Percentiles rank a stretch among this genome's conserved stretches.
Conservation (phyloP, 1,139 yeast species). For the Casaregolazyma lundiana region DNA sequence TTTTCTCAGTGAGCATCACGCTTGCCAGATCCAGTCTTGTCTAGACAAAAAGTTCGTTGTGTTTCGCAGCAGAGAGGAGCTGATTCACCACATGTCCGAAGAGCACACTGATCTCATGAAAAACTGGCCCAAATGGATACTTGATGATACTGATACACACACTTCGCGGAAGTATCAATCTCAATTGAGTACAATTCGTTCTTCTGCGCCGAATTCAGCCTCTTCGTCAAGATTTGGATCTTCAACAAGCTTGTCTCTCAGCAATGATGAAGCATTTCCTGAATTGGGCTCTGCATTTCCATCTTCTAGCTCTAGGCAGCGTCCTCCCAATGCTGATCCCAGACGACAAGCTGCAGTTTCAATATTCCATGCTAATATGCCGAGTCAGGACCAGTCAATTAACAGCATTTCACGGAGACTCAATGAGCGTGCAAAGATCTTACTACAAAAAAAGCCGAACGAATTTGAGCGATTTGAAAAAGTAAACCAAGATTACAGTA, state of each 20-base stretch:
- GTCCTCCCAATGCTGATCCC: conserved; percentile 10
- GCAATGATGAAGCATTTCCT: conserved; percentile 26
- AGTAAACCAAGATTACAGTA: conserved; percentile 47
- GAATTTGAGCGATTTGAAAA: conserved; percentile 47
- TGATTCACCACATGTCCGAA: conserved; percentile 81
- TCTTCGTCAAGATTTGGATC: conserved; percentile 17
- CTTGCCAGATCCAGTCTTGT: conserved; percentile 78
- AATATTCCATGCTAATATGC: conserved; percentile 21
- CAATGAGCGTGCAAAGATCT: conserved; percentile 70
- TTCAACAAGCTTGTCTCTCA: conserved; percentile 18
- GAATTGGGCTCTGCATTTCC: conserved; percentile 21
- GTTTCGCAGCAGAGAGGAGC: conserved; percentile 77
- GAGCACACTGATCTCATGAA: conserved; percentile 63
- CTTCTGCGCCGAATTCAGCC: conserved; percentile 13
- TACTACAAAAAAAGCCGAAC: conserved; percentile 47
- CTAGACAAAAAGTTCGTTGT: conserved; percentile 88
- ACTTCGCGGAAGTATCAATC: conserved; percentile 50
- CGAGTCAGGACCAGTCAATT: conserved; percentile 41
- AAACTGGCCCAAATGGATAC: conserved; percentile 26
- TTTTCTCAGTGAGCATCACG: conserved; percentile 67
- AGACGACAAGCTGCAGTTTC: conserved; percentile 19
- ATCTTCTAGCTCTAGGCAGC: conserved; percentile 3
- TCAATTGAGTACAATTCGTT: conserved; percentile 52
- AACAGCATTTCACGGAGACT: conserved; percentile 59
- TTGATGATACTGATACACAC: conserved; percentile 25